These are phyloP conservation scores for Sarocladium brachiariae DNA, from an alignment of 2,329 filamentous ascomycete genomes.

Conservation along the genomic window DNA sequence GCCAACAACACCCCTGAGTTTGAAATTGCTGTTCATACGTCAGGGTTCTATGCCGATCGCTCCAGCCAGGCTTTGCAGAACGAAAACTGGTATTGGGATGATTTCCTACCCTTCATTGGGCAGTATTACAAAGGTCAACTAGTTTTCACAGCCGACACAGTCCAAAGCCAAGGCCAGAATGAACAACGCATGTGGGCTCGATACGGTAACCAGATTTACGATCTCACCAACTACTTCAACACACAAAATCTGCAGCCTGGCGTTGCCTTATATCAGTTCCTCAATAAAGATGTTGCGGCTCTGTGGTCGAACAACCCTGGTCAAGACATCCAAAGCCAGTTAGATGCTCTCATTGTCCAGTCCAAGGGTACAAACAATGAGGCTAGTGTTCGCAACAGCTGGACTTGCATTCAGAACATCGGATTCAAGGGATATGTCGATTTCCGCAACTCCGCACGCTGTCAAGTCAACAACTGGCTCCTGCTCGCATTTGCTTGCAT, in stretches of 20 bases:
- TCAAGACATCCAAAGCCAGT: conserved; percentile 64
- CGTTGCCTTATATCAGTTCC: conserved; percentile 56
- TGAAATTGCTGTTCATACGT: conserved; percentile 58
- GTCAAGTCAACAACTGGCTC: conserved; percentile 86
- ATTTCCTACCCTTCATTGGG: conserved; percentile 72
- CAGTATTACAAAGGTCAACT: conserved; percentile 83
- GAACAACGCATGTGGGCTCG: conserved; percentile 72
- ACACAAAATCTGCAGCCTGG: conserved; percentile 57
- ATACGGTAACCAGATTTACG: conserved; percentile 71
- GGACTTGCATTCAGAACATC: conserved; percentile 74
- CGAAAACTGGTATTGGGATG: conserved; percentile 68
- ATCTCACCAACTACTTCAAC: conserved; percentile 86
- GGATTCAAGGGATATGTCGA: conserved; percentile 82
- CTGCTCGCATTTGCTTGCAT: conserved; percentile 82
- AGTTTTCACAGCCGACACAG: conserved; percentile 56
- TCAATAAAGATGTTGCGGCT: conserved; percentile 60
- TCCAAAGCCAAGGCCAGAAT: conserved; percentile 60
- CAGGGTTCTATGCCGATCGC: conserved; percentile 55
- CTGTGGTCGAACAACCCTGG: conserved; percentile 72
- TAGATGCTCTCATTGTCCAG: conserved; percentile 47
- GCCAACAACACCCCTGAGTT: conserved; percentile 58
- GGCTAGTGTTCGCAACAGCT: conserved; percentile 53
- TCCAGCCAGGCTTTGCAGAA: conserved; percentile 50
- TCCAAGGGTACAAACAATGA: conserved; percentile 40
- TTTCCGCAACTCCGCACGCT: conserved; percentile 70